Evolutionary conservation across 148 eudicot species (phyloP).

Genomic region (Drosera capensis): DNA sequence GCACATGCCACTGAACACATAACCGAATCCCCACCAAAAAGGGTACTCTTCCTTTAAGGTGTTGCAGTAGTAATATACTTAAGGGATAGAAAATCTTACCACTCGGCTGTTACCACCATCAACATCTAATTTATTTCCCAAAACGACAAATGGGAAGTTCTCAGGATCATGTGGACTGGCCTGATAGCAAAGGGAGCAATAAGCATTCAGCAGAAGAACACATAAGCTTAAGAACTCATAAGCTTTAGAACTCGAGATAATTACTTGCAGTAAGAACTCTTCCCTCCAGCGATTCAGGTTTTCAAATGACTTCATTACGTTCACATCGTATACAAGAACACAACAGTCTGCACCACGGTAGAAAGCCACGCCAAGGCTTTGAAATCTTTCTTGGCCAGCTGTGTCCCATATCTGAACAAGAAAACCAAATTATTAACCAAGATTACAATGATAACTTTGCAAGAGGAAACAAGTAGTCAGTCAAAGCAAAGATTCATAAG

Average conservation of each 20-base stretch:
- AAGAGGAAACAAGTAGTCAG: no score
- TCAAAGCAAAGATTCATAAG: no score
- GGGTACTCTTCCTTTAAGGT: neutral
- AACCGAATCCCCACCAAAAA: neutral
- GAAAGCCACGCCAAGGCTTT: conserved; percentile 79
- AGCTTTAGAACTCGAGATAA: no score
- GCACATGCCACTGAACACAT: neutral
- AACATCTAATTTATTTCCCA: conserved; percentile 69
- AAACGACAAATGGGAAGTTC: conserved; percentile 69
- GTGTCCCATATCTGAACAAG: conserved; percentile 68
- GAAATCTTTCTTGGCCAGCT: conserved; percentile 84
- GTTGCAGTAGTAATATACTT: neutral
- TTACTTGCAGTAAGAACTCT: conserved; percentile 70
- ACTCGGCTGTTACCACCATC: conserved; percentile 81
- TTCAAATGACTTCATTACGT: conserved; percentile 65
- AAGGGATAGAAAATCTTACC: conserved; percentile 23
- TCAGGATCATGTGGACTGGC: conserved; percentile 80
- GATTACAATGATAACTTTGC: no score
- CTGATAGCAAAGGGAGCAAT: conserved; percentile 14
- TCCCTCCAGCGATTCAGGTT: conserved; percentile 62
- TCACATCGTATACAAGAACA: conserved; percentile 75
- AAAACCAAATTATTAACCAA: neutral
- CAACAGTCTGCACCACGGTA: conserved; percentile 85
- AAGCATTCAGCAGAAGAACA: neutral
- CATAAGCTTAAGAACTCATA: no score